These are phyloP conservation scores for Coprinellus micaceus DNA, from an alignment of 768 basidiomycete species.

Conservation along the genomic window DNA sequence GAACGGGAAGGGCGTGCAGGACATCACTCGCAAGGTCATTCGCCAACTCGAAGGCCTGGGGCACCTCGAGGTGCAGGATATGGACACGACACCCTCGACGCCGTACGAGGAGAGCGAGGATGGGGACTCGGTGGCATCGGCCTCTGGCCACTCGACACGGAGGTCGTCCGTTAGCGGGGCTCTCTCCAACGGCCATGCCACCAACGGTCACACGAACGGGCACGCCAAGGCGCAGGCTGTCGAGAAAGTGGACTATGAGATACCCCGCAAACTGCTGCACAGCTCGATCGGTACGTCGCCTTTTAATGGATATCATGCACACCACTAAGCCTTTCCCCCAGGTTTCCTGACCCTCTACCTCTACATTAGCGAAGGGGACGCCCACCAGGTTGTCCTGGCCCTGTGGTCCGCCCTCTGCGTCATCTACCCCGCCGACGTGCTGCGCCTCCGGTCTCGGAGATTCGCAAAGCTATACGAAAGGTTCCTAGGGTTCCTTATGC, in stretches of 20 bases:
- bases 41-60: conserved; percentile 45
- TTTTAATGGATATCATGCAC: no score
- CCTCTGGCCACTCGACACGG: conserved; percentile 14
- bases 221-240: conserved; percentile 5
- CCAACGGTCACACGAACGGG: conserved; percentile 14
- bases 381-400: conserved; percentile 56
- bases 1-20: conserved; percentile 39
- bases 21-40: conserved; percentile 48
- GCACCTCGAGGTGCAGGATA: conserved; percentile 31
- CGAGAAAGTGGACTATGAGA: conserved; percentile 72
- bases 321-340: no score
- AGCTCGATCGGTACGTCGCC: conserved; percentile 74
- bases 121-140: conserved; percentile 20
- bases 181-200: conserved; percentile 11
- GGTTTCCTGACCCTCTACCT: conserved; percentile 43
- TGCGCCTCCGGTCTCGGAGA: conserved; percentile 61
- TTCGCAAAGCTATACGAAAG: conserved; percentile 73
- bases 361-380: conserved; percentile 51
- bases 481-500: conserved; percentile 79
- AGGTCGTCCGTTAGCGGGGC: conserved; percentile 7
- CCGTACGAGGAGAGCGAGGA: conserved; percentile 30
- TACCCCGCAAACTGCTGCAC: conserved; percentile 84
- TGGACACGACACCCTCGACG: no score
- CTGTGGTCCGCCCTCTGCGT: conserved; percentile 65
- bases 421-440: conserved; percentile 69